Percentiles rank a stretch among this genome's conserved stretches.
phyloP scores from a whole-genome alignment of 2,329 filamentous ascomycete genomes.

The Stemphylium vesicarium region DNA sequence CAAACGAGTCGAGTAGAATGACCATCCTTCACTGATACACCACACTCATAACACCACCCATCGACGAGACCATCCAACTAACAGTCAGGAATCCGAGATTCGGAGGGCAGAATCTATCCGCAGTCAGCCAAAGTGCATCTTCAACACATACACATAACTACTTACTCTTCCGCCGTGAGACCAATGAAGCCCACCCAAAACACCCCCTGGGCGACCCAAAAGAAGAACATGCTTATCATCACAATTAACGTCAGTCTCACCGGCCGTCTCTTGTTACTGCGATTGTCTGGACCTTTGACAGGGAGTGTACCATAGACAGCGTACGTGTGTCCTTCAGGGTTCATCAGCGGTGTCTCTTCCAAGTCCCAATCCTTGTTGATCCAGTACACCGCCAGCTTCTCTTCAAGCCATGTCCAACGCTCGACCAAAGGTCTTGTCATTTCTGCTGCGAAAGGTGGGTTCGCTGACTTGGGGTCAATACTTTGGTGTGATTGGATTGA shows the following conservation, averaged over 20 bases:
- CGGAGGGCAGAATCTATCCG: slow-evolving; percentile 37
- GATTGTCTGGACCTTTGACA: neutral
- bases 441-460: neutral
- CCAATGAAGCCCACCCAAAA: slow-evolving; percentile 40
- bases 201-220: slow-evolving; percentile 39
- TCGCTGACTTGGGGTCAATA: neutral
- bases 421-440: slow-evolving; percentile 6
- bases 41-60: neutral
- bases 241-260: slow-evolving; percentile 16
- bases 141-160: slow-evolving; percentile 10
- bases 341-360: slow-evolving; percentile 15
- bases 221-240: slow-evolving; percentile 22
- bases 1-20: too few relatives aligned
- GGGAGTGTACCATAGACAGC: slow-evolving; percentile 23
- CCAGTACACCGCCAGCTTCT: slow-evolving; percentile 11
- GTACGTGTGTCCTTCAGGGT: neutral
- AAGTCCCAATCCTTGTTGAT: slow-evolving; percentile 5
- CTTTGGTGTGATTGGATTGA: neutral
- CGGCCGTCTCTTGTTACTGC: slow-evolving; percentile 5
- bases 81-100: slow-evolving; percentile 28
- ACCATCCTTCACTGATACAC: neutral
- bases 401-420: slow-evolving; percentile 7
- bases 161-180: slow-evolving; percentile 33
- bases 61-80: slow-evolving; percentile 24
- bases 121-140: slow-evolving; percentile 18